Base-by-base conservation (phyloP, 192 early-diverging fungal genomes). In the Rhizophagus clarus region DNA sequence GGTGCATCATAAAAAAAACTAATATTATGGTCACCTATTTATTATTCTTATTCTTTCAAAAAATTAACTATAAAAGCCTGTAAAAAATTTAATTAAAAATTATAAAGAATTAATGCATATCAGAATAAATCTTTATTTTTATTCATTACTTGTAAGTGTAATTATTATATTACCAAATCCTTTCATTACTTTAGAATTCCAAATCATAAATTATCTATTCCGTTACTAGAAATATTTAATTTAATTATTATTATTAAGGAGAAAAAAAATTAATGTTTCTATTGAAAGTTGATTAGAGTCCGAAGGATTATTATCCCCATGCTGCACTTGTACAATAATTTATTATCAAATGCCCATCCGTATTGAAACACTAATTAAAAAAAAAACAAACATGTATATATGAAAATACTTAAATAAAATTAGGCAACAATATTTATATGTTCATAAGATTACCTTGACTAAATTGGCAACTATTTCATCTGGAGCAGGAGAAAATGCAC, bases 301-400 rank as follows among this genome's bases (percentile, higher is more conserved):
- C 5, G 37, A 14, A 29, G 63, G 3, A 28, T 56, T 56, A 1
- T 83, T 37, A 98, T 60, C 96, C 96, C 95, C 95, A 97, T 56
- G 96, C 96, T 17, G 94, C 92, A 31, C 92, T 95, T 17, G 92
- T 94, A n/a, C 94, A 94, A 83, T 97, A 97, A 86, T 98, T 96
- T 40, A 98, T 89, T 56, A 95, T 94, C 34, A 98, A 85, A 77
- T 93, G 91, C 26, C 91, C 92, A 42, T 95, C 93, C 26, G 93
- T 89, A 26, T 88, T 90, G 82, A 97, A 98, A 79, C 95, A 96
- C 90, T 96, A 83, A 40, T 74, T n/a, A 61, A n/a, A 74, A 69
- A 51, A 32, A 31, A 40, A 26, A n/a, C 45, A 24, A 69, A 34
- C 20, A 74, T n/a, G n/a, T n/a, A n/a, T n/a, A 24, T 20, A 8